Evolutionary conservation across 164 flowering plant genomes (phyloP).

Genomic region (Berberis vulgaris): DNA sequence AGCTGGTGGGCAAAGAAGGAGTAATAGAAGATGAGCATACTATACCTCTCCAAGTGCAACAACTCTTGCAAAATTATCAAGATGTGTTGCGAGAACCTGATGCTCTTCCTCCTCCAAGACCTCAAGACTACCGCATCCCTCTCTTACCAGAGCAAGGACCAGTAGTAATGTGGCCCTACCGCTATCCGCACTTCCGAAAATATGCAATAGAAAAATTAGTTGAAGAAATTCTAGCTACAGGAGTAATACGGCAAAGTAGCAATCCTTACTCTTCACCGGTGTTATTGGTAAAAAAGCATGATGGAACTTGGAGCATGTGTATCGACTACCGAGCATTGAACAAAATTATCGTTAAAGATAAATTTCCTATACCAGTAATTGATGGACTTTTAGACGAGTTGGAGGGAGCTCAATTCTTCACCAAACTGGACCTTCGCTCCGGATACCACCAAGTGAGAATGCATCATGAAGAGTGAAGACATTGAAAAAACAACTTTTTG

Average conservation of each 20-base stretch:
- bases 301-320: constrained; percentile 1
- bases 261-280: neutral
- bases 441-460: neutral
- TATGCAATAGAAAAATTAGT: neutral
- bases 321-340: neutral
- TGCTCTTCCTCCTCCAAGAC: neutral
- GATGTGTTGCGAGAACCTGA: neutral
- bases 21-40: too few relatives aligned
- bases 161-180: neutral
- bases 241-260: too few relatives aligned
- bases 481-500: neutral
- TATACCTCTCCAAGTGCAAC: too few relatives aligned
- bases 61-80: too few relatives aligned
- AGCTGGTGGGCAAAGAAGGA: too few relatives aligned
- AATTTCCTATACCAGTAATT: neutral
- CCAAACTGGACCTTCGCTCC: neutral
- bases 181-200: neutral
- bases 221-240: neutral
- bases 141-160: neutral
- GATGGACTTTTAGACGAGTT: constrained; percentile 3
- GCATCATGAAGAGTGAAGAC: neutral
- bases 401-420: neutral
- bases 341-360: neutral
- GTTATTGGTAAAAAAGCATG: neutral
- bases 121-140: neutral